Evolutionary conservation across 768 basidiomycete genomes (phyloP), one percentile per base, ranked within the genome.

Genomic region (Ramaria rubella): DNA sequence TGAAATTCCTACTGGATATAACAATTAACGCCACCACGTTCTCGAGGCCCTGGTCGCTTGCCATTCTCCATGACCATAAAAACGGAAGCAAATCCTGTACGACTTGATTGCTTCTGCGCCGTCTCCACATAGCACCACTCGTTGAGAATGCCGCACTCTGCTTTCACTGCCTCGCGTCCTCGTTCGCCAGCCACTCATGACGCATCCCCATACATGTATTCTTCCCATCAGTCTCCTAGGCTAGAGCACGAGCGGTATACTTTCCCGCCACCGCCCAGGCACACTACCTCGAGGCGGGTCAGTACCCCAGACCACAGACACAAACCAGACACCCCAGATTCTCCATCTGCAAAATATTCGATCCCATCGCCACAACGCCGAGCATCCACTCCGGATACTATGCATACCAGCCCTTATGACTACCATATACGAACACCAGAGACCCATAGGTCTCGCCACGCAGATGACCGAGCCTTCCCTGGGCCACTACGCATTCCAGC

Each of bases 401-500:
- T 42, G 40, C 40, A n/a, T 17, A 8, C n/a, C 17, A 42, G 9
- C n/a, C 40, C 40, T 19, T 42, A 42, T 42, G 40, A 42, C 40
- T 42, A 48, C 46, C 46, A 21, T 9, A 46, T 48, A 24, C 17
- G 14, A 9, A 48, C 15, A 7, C 4, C 40, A 42, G 40, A 42
- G 17, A 48, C 46, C 21, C 24, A 15, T 24, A 27, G 12, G 12
- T 48, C 36, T 27, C 52, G 36, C 23, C 33, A 24, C 21, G 14
- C 17, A 21, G 42, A 27, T 54, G 6, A 54, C 52, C 40, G 26
- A 27, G 11, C 21, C 19, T 54, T 54, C 24, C 52, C 52, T 40
- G 52, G 52, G 11, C 52, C 52, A 23, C 52, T 54, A 11, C 52
- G 40, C 26, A 54, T 54, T 27, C 52, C 36, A 42, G 21, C 52